Evolutionary conservation across 805 yeast genomes (phyloP).

Genomic region (Candida incommunis): DNA sequence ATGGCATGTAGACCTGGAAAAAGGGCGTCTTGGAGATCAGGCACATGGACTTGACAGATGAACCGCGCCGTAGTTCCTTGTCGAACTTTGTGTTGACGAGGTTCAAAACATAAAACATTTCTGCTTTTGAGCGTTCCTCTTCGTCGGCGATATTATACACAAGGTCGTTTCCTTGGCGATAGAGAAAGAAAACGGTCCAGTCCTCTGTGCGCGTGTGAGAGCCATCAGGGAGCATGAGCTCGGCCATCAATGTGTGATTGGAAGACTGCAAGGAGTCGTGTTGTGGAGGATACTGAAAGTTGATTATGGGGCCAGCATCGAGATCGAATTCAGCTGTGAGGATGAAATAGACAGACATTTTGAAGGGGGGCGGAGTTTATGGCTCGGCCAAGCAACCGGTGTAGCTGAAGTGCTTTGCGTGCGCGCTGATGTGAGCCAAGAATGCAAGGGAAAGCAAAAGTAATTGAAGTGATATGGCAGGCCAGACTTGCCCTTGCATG

Average conservation of each 20-base stretch:
- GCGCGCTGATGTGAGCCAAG: too few relatives aligned
- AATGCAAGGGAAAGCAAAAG: too few relatives aligned
- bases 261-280: conserved; percentile 7
- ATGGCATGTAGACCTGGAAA: conserved; percentile 45
- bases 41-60: conserved; percentile 43
- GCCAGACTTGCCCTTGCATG: too few relatives aligned
- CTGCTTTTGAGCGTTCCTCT: conserved; percentile 21
- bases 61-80: conserved; percentile 37
- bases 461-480: too few relatives aligned
- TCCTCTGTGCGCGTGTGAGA: conserved; percentile 41
- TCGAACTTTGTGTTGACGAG: conserved; percentile 37
- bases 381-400: too few relatives aligned
- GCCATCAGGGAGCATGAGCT: conserved; percentile 47
- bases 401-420: too few relatives aligned
- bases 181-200: conserved; percentile 37
- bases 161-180: conserved; percentile 9
- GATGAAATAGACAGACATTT: conserved; percentile 36
- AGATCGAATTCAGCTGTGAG: conserved; percentile 71
- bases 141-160: conserved; percentile 18
- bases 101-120: conserved; percentile 40
- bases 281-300: conserved; percentile 40
- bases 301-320: conserved; percentile 54
- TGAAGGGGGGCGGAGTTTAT: too few relatives aligned
- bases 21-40: conserved; percentile 39
- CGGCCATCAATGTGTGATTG: conserved; percentile 28